Conservation (phyloP, 2,329 filamentous ascomycete genomes). For the Hyphodiscus sp. region DNA sequence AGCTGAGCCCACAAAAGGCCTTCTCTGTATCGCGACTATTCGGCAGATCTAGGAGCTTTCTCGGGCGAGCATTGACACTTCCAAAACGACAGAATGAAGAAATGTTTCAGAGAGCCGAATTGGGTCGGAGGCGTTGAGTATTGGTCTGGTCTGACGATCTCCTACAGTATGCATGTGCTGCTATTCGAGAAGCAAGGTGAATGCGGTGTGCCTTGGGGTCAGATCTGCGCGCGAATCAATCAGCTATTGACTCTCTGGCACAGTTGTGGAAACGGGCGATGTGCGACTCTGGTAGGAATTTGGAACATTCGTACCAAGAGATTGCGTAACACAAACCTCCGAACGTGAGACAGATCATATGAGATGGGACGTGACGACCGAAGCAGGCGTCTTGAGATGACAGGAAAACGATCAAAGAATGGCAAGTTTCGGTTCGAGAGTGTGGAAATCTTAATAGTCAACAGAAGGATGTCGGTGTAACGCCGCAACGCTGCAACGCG, state of each 20-base stretch:
- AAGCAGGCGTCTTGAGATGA: background rate
- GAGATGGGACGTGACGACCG: background rate
- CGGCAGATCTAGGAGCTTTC: conserved; percentile 14
- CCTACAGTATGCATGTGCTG: conserved; percentile 25
- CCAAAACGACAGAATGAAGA: conserved; percentile 14
- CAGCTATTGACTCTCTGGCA: background rate
- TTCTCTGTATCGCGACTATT: conserved; percentile 3
- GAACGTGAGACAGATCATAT: background rate
- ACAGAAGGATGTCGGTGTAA: too few relatives aligned
- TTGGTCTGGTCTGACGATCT: conserved; percentile 17
- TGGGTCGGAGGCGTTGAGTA: conserved; percentile 4
- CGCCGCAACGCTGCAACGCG: too few relatives aligned
- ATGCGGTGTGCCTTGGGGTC: background rate
- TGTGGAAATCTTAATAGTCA: too few relatives aligned
- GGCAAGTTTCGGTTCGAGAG: background rate
- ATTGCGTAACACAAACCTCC: background rate
- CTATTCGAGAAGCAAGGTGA: conserved; percentile 2
- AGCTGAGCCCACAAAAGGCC: conserved; percentile 5
- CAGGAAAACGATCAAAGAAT: background rate
- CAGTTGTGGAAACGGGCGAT: background rate
- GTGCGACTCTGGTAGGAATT: background rate
- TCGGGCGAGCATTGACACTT: conserved; percentile 23
- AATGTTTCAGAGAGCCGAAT: conserved; percentile 18
- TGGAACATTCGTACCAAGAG: background rate
- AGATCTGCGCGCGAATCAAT: conserved; percentile 1